Base-by-base conservation (phyloP, 2,329 filamentous ascomycete species). In the Apiospora malaysiana region DNA sequence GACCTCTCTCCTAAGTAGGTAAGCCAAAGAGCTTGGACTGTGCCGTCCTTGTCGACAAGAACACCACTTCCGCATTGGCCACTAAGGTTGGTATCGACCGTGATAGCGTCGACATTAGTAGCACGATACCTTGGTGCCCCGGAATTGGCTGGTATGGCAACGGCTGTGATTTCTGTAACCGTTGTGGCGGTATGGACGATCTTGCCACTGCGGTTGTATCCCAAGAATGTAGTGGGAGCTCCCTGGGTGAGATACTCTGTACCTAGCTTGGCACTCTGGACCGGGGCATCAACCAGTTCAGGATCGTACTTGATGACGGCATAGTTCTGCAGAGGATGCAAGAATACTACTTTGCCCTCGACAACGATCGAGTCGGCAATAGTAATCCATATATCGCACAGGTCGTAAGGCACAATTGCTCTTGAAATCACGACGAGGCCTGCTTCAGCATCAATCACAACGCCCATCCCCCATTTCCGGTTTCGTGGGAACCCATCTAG, bases 401-500 rank as follows among this genome's bases (percentile, higher is more conserved):
- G 89, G 80, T 99, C 94, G 79, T 98, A 98, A 2, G 96, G 96
- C 25, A 99, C 93, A 74, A 98, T 94, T 1, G 97, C 95, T 78
- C 96, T 87, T 1, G 96, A 98, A 70, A 98, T 95, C 72, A 98
- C 89, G 8, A 99, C 96, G 23, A 99, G 87, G 23, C 96, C 96
- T 83, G 98, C 95, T 72, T 97, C 94, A 0, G 97, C 96, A 82
- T 99, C 96, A 73, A 99, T 93, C n/a, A 99, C 95, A 47, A 99
- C 85, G 49, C 96, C 96, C 86, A 97, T 98, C 0, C 96, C 96
- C 84, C 94, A 96, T 83, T 97, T 96, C 67, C 94, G 89, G 75
- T 96, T 94, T 81, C 96, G 94, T 7, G 96, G 97, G 80, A 97
- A 99, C n/a, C 96, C 96, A 80, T 99, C 96, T 12, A 99, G 88